Evolutionary conservation across 768 basidiomycete genomes (phyloP).

Genomic region (Candolleomyces aberdarensis): DNA sequence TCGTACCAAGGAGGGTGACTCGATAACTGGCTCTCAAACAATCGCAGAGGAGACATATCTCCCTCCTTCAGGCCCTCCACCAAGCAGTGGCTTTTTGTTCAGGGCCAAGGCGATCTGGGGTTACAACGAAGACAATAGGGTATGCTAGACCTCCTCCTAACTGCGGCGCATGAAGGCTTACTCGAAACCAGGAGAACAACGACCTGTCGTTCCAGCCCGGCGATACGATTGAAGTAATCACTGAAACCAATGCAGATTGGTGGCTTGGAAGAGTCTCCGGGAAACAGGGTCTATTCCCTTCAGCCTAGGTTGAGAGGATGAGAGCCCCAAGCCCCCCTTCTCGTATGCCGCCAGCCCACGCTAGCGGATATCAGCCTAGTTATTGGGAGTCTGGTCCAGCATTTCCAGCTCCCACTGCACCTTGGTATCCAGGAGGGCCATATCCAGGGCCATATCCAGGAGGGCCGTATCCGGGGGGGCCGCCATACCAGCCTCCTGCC

Average conservation of each 20-base stretch:
- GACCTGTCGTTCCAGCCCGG: slow-evolving; percentile 75
- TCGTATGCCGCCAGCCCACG: background rate
- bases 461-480: slow-evolving; percentile 1
- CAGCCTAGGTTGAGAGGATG: slow-evolving; percentile 62
- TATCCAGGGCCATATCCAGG: slow-evolving; percentile 8
- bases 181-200: slow-evolving; percentile 50
- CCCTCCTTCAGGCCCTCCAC: slow-evolving; percentile 14
- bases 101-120: slow-evolving; percentile 58
- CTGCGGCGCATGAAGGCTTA: background rate
- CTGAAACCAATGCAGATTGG: slow-evolving; percentile 80
- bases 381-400: too few species aligned
- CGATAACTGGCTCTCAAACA: background rate
- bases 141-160: slow-evolving; percentile 20
- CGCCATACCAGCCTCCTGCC: background rate
- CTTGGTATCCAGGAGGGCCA: slow-evolving; percentile 5
- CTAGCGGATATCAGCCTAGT: too few species aligned
- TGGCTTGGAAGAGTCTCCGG: slow-evolving; percentile 73
- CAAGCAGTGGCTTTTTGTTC: slow-evolving; percentile 22
- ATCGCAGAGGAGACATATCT: background rate
- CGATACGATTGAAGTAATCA: slow-evolving; percentile 69
- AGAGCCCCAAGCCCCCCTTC: slow-evolving; percentile 10
- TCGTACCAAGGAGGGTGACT: too few species aligned
- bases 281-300: slow-evolving; percentile 70
- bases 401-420: slow-evolving; percentile 9
- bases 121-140: slow-evolving; percentile 60